Evolutionary conservation across 164 flowering plant genomes (phyloP), one percentile per base, ranked within the genome.

Genomic region (Chloranthus sessilifolius): DNA sequence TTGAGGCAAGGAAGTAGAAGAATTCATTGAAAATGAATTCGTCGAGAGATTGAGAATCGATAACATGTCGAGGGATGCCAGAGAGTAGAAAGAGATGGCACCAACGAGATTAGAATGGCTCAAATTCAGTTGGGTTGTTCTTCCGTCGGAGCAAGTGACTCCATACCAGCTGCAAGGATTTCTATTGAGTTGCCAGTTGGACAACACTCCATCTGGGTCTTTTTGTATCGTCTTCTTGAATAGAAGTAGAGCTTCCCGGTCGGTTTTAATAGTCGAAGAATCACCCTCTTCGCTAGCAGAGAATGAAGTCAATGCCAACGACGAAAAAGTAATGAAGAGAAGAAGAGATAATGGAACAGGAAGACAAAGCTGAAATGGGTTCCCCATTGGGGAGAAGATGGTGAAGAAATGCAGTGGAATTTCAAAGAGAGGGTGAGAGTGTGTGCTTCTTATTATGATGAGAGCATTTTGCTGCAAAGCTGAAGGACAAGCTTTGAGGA

Each of bases 141-240:
- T 54, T 16, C 76, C 73, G 2, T 43, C 53, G 22, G 70, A 52
- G 74, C 98, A 87, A 22, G 75, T 42, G 28, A 91, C 76, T 7
- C 98, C 96, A 36, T 64, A 30, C 92, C 95, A 91, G 26, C 47
- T 45, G 69, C 98, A 87, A 1, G 77, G 80, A 60, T 47, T 65
- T 40, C 39, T 74, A 11, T 20, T 47, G 2, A 60, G 60, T 34
- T 71, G 38, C 98, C 98, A 90, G 0, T 55, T 55, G 0, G 80
- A 66, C 0, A 90, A 45, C 26, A 70, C 76, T 51, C 76, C 85
- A 52, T 66, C 67, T 1, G 90, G 80, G 62, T 90, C 95, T 19
- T 68, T 65, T 20, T 64, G 66, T 31, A 90, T 67, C 72, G 74
- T 63, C 26, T 74, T 80, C 63, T 82, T 87, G 67, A 90, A 79